A percentile compares a stretch with the other conserved stretches of the same genome.
phyloP scores from a whole-genome alignment of 805 yeast species.

The Jamesozyma spencerorum region DNA sequence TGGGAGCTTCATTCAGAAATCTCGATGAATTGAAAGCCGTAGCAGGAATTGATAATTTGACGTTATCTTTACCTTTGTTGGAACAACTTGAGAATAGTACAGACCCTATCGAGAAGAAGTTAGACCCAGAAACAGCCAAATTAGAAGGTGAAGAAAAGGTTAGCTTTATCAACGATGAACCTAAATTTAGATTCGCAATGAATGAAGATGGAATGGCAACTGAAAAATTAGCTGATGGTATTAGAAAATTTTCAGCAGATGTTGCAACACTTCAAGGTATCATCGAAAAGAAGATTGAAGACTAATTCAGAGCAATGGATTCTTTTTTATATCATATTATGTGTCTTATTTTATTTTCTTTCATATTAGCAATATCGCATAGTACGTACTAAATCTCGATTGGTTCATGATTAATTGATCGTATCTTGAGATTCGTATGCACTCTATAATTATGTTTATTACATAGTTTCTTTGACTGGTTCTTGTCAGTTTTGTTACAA shows the following conservation, averaged over 20 bases:
- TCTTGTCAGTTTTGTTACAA: no score
- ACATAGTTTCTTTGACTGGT: no score
- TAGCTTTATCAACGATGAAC: constrained; percentile 73
- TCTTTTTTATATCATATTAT: background rate
- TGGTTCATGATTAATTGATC: constrained; percentile 9
- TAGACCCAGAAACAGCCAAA: constrained; percentile 57
- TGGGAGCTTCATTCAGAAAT: constrained; percentile 99
- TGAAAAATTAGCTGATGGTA: constrained; percentile 95
- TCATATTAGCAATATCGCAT: background rate
- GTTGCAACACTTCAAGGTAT: constrained; percentile 65
- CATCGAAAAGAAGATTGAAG: constrained; percentile 50
- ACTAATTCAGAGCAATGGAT: constrained; percentile 15
- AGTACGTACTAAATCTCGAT: constrained; percentile 1
- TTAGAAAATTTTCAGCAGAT: constrained; percentile 93
- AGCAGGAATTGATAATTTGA: constrained; percentile 92
- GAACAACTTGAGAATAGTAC: constrained; percentile 74
- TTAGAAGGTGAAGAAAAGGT: constrained; percentile 51
- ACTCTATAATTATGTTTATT: no score
- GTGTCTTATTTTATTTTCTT: background rate
- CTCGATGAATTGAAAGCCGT: constrained; percentile 86
- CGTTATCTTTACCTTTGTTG: constrained; percentile 84
- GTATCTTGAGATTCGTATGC: constrained; percentile 5
- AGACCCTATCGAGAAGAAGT: constrained; percentile 68
- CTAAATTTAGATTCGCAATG: constrained; percentile 78
- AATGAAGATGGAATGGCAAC: constrained; percentile 99